Evolutionary conservation across 2,329 filamentous ascomycete species (phyloP).

Genomic region (Penicillium griseofulvum): DNA sequence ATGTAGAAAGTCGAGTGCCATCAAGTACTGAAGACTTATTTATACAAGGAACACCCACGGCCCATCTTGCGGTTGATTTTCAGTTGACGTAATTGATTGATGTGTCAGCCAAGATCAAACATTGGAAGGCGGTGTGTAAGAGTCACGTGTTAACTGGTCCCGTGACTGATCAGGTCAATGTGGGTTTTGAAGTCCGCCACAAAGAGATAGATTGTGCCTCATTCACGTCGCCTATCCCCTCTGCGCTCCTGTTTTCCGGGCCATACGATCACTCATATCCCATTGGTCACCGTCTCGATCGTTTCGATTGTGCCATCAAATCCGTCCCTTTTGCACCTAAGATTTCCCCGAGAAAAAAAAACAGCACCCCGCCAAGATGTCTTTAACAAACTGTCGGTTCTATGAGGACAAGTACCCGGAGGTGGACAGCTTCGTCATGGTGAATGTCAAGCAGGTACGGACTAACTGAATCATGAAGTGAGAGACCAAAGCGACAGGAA

Average conservation of each 20-base stretch:
- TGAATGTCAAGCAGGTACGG: conserved; percentile 93
- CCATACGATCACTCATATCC: conserved; percentile 12
- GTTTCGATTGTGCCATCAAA: conserved; percentile 13
- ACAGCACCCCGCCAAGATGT: conserved; percentile 67
- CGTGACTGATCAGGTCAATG: conserved; percentile 23
- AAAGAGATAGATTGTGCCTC: conserved; percentile 35
- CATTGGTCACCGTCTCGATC: conserved; percentile 7
- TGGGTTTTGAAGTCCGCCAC: conserved; percentile 42
- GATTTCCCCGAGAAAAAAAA: conserved; percentile 19
- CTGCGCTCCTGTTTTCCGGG: conserved; percentile 7
- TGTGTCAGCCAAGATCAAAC: not conserved
- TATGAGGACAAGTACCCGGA: conserved; percentile 98
- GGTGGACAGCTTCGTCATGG: conserved; percentile 99
- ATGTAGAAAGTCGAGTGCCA: not conserved
- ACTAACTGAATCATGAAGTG: not conserved
- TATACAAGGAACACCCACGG: not conserved
- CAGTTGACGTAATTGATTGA: not conserved
- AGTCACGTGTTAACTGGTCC: conserved; percentile 9
- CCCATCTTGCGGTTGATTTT: not conserved
- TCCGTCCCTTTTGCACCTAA: conserved; percentile 7
- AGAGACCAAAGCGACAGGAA: conserved; percentile 1
- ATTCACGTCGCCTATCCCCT: conserved; percentile 16
- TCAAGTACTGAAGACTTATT: not conserved
- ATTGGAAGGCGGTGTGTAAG: not conserved
- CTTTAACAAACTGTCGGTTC: conserved; percentile 93